phyloP scores from a whole-genome alignment of 2,329 filamentous ascomycete species.

The Diaporthe sp. region DNA sequence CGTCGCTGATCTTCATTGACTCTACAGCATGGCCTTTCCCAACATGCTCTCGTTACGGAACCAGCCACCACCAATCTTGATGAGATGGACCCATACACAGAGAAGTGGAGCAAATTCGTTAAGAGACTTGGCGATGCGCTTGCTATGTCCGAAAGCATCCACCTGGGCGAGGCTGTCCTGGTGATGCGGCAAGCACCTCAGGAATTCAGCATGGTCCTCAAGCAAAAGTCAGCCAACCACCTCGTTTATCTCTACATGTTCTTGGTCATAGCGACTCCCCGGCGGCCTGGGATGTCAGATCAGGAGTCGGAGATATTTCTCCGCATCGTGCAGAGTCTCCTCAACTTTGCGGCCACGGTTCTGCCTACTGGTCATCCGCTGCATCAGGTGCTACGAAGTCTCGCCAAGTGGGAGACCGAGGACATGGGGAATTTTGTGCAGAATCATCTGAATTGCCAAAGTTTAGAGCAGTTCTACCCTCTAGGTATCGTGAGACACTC shows the following conservation, averaged over 20 bases:
- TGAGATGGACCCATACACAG: background rate
- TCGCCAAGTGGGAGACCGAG: background rate
- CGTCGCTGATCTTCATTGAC: background rate
- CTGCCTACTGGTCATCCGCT: background rate
- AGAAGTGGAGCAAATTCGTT: background rate
- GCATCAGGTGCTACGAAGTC: background rate
- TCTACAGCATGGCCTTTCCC: background rate
- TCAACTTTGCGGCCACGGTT: background rate
- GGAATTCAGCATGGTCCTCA: conserved; percentile 16
- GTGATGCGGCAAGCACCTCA: conserved; percentile 24
- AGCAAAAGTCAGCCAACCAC: background rate
- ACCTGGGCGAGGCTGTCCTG: conserved; percentile 1
- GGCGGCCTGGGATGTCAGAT: background rate
- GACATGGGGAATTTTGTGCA: background rate
- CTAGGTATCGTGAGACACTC: no score
- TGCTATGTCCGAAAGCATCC: background rate
- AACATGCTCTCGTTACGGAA: no score
- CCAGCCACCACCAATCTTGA: background rate
- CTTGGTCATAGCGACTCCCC: background rate
- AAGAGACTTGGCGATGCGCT: background rate
- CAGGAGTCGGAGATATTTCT: background rate
- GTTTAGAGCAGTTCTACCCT: background rate
- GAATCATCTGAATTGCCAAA: background rate
- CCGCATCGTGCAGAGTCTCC: background rate
- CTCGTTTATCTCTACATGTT: conserved; percentile 10